Evolutionary conservation across 352 stramenopile species (phyloP).

Genomic region (Phytophthora ramorum): DNA sequence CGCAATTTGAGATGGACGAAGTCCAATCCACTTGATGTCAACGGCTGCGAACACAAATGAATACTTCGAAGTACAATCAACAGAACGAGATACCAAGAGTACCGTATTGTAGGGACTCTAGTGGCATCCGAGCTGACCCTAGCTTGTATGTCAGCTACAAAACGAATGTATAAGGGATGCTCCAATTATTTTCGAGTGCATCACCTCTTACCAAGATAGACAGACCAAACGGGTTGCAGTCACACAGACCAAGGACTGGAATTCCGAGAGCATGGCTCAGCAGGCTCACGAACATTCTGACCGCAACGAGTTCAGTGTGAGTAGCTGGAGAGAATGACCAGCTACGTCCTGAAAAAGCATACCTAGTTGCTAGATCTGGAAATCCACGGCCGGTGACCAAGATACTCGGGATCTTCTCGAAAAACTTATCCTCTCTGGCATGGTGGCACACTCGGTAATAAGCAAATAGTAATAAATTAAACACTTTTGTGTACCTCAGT

Average conservation of each 20-base stretch:
- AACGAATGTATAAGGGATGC: background rate
- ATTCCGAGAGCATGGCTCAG: slow-evolving; percentile 79
- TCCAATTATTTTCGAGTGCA: background rate
- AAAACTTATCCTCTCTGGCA: slow-evolving; percentile 87
- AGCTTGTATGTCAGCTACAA: slow-evolving; percentile 90
- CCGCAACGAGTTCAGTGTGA: background rate
- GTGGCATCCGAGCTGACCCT: slow-evolving; percentile 84
- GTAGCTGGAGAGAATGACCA: background rate
- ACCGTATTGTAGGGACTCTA: slow-evolving; percentile 76
- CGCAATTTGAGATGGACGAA: slow-evolving; percentile 86
- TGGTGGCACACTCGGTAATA: background rate
- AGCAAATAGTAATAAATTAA: background rate
- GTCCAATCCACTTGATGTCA: slow-evolving; percentile 93
- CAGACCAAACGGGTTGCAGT: slow-evolving; percentile 96
- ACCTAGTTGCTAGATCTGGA: slow-evolving; percentile 94
- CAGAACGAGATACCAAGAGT: slow-evolving; percentile 1
- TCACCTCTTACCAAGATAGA: slow-evolving; percentile 83
- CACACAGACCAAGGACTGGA: slow-evolving; percentile 92
- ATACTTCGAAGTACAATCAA: background rate
- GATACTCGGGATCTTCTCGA: slow-evolving; percentile 89
- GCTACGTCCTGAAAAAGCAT: background rate
- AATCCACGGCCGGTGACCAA: slow-evolving; percentile 94
- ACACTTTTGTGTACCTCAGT: slow-evolving; percentile 56
- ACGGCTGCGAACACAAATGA: slow-evolving; percentile 40
- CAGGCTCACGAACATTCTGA: slow-evolving; percentile 85